A percentile compares a stretch with the other conserved stretches of the same genome.
Evolutionary conservation across 108 stramenopile species (phyloP).

Genomic region (Poteriospumella lacustris): DNA sequence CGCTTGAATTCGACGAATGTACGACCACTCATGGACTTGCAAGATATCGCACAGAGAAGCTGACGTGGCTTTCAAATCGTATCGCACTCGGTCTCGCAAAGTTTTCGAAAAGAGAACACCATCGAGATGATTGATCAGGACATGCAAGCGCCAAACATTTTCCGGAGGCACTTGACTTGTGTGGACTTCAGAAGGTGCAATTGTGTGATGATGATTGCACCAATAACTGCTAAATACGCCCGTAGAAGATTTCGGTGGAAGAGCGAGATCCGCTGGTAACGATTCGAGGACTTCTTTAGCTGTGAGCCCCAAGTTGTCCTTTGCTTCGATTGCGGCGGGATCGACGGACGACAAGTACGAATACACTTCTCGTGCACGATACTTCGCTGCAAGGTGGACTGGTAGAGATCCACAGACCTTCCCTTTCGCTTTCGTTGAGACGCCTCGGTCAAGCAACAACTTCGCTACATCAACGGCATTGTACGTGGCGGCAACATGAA

Average conservation of each 20-base stretch:
- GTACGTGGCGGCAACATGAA: not conserved
- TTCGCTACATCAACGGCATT: not conserved
- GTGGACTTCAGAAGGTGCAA: not conserved
- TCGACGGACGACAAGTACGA: not conserved
- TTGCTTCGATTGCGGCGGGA: not conserved
- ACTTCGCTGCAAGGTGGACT: conserved; percentile 2
- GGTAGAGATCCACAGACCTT: not conserved
- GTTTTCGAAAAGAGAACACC: not conserved
- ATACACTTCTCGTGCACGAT: not conserved
- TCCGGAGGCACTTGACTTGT: not conserved
- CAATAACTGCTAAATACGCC: not conserved
- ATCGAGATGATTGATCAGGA: not conserved
- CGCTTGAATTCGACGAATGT: conserved; percentile 38
- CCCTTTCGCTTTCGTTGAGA: not conserved
- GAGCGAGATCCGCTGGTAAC: not conserved
- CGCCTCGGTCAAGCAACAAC: not conserved
- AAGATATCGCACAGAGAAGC: conserved; percentile 39
- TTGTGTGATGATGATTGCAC: not conserved
- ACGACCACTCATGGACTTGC: conserved; percentile 46
- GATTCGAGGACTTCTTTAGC: not conserved
- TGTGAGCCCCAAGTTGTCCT: no score
- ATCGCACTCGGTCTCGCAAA: not conserved
- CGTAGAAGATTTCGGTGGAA: not conserved
- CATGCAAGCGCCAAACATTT: not conserved
- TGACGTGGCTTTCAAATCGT: not conserved